phyloP scores from a whole-genome alignment of 164 flowering plant genomes.

The Brasenia schreberi region DNA sequence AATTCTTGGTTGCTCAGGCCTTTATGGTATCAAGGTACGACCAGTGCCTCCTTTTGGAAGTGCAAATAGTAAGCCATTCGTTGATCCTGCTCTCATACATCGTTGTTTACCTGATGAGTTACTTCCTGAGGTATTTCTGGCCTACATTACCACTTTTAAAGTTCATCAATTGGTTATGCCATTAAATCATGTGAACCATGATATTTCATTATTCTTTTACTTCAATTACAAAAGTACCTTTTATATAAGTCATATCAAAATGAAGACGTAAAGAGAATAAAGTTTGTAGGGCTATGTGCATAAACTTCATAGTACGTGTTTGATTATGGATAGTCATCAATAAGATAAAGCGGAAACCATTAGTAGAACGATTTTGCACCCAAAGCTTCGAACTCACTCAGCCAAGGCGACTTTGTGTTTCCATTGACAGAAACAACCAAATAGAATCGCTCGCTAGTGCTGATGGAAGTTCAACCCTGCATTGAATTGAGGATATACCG shows the following conservation, averaged over 20 bases:
- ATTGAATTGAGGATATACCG: too few species aligned
- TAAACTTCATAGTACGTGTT: background rate
- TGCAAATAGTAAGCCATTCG: slow-evolving; percentile 34
- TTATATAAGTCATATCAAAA: too few species aligned
- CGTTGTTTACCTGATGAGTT: slow-evolving; percentile 83
- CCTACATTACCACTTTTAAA: background rate
- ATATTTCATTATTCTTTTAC: too few species aligned
- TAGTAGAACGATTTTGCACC: background rate
- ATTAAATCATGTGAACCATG: too few species aligned
- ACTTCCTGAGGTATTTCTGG: slow-evolving; percentile 55
- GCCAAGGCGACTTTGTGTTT: background rate
- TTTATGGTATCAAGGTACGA: slow-evolving; percentile 65
- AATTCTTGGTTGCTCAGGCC: slow-evolving; percentile 32
- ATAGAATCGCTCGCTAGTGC: too few species aligned
- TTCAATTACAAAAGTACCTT: too few species aligned
- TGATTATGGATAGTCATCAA: background rate
- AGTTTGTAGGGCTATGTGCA: too few species aligned
- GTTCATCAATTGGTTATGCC: background rate
- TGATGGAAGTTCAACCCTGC: too few species aligned
- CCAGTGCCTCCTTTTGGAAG: slow-evolving; percentile 72
- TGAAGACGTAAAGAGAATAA: background rate
- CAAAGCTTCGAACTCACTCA: background rate
- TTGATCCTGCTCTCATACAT: slow-evolving; percentile 69
- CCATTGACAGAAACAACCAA: background rate
- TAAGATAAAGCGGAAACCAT: background rate